These are phyloP conservation scores for Actinomucor elegans DNA, from an alignment of 371 early-diverging fungal genomes.

Conservation along the genomic window DNA sequence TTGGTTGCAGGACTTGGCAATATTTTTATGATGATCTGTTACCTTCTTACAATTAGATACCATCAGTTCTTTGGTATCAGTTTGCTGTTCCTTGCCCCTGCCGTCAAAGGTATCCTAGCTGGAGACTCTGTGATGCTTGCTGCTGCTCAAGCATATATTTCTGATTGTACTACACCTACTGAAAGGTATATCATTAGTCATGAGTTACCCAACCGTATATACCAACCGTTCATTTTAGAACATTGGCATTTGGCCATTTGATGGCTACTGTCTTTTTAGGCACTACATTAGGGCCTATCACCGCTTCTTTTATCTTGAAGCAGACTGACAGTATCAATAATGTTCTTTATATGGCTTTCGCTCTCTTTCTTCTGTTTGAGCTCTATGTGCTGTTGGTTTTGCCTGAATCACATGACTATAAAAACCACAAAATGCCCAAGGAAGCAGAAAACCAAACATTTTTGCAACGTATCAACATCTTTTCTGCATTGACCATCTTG, in stretches of 20 bases:
- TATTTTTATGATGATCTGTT: slow-evolving; percentile 16
- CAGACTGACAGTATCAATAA: slow-evolving; percentile 23
- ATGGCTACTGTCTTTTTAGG: slow-evolving; percentile 29
- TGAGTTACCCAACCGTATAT: neutral
- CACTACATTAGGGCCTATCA: slow-evolving; percentile 26
- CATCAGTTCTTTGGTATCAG: slow-evolving; percentile 29
- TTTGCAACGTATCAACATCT: slow-evolving; percentile 33
- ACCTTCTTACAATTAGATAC: slow-evolving; percentile 22
- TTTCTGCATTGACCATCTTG: slow-evolving; percentile 32
- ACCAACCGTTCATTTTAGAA: slow-evolving; percentile 12
- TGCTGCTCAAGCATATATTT: slow-evolving; percentile 40
- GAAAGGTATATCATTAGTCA: too few relatives aligned
- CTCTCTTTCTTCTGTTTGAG: slow-evolving; percentile 11
- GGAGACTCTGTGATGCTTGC: slow-evolving; percentile 36
- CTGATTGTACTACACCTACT: slow-evolving; percentile 37
- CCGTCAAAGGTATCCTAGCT: slow-evolving; percentile 39
- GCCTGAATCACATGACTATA: slow-evolving; percentile 47
- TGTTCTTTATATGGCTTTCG: slow-evolving; percentile 38
- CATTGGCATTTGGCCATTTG: slow-evolving; percentile 32
- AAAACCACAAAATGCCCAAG: neutral
- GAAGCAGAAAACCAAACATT: neutral
- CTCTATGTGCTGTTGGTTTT: slow-evolving; percentile 30
- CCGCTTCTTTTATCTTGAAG: slow-evolving; percentile 9
- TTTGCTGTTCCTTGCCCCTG: slow-evolving; percentile 33
- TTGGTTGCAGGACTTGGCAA: slow-evolving; percentile 26